Conservation (phyloP, 1,284 basidiomycete genomes). For the Polyporus tsugae region DNA sequence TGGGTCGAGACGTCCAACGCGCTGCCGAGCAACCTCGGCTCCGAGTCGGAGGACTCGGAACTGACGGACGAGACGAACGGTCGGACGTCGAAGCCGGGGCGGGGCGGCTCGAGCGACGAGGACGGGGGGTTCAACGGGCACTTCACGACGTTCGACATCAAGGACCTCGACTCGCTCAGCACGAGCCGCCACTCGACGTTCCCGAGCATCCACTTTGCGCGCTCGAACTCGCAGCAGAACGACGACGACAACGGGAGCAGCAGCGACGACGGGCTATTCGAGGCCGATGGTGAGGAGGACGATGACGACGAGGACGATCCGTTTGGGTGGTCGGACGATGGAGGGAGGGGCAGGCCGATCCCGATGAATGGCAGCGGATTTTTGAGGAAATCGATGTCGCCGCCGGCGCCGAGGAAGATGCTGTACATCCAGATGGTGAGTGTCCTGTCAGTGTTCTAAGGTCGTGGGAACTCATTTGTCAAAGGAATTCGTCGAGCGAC, state of each 20-base stretch:
- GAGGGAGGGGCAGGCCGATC: conserved; percentile 17
- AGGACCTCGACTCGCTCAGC: conserved; percentile 58
- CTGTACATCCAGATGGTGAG: conserved; percentile 91
- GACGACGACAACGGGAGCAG: conserved; percentile 52
- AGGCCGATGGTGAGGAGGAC: conserved; percentile 32
- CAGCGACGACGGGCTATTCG: conserved; percentile 42
- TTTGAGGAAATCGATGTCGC: conserved; percentile 26
- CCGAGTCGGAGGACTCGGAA: conserved; percentile 45
- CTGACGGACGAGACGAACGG: conserved; percentile 52
- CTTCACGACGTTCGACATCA: conserved; percentile 62
- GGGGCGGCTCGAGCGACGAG: conserved; percentile 20
- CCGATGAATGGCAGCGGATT: conserved; percentile 20
- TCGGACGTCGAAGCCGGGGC: conserved; percentile 60
- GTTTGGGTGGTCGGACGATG: conserved; percentile 18
- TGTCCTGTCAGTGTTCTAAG: not conserved
- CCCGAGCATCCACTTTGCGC: conserved; percentile 82
- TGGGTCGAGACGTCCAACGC: conserved; percentile 79
- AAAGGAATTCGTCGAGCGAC: conserved; percentile 90
- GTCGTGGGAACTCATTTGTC: conserved; percentile 10
- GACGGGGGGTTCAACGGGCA: conserved; percentile 46
- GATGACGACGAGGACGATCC: conserved; percentile 35
- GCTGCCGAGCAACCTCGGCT: conserved; percentile 54
- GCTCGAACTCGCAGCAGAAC: conserved; percentile 48
- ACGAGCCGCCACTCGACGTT: conserved; percentile 66
- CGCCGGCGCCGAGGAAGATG: conserved; percentile 58